Base-by-base conservation (phyloP, 2,329 filamentous ascomycete species). In the Paraconiothyrium sp. region DNA sequence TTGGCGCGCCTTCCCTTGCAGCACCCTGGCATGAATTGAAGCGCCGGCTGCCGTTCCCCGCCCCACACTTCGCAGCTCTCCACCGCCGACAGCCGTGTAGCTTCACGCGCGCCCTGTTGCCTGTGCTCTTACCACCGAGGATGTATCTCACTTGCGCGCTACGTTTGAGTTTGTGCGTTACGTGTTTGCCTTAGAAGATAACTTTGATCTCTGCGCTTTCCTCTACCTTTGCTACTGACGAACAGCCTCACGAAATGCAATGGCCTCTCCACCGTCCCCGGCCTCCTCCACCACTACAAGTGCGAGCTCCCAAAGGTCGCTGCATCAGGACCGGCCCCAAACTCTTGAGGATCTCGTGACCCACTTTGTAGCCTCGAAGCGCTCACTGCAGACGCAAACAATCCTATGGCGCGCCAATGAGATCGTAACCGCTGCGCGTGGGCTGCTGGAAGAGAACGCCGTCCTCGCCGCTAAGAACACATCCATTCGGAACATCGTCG, bases 341-440 rank as follows among this genome's bases (percentile, higher is more conserved):
- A 78, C 78, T 27, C 86, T 97, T 72, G 92, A 97, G 70, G 89
- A 88, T 27, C 88, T 98, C 47, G 92, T 97, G 59, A 87, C 89
- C 57, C 89, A 97, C 79, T 90, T 97, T 39, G 88, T 97, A 44
- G 90, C 91, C 34, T 92, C 94, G 9, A 97, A 97, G 77, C 89
- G 92, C 48, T 94, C 94, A 1, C 86, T 98, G 4, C 92, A 91
- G 16, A 93, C 93, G 11, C 93, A 96, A 76, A 88, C 85, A 46
- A 89, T 92, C 62, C 92, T 97, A 55, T 90, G 92, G 75, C 91
- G 92, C 62, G 94, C 93, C 67, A 94, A 95, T 74, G 91, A 96
- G 72, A 89, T 97, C 59, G 91, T 95, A 48, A 92, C 88, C 22
- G 84, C 87, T 14, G 92, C 93, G 4, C 90, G 93, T 37, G 82